Conservation (phyloP, 805 yeast genomes). For the Pachysolen tannophilus region DNA sequence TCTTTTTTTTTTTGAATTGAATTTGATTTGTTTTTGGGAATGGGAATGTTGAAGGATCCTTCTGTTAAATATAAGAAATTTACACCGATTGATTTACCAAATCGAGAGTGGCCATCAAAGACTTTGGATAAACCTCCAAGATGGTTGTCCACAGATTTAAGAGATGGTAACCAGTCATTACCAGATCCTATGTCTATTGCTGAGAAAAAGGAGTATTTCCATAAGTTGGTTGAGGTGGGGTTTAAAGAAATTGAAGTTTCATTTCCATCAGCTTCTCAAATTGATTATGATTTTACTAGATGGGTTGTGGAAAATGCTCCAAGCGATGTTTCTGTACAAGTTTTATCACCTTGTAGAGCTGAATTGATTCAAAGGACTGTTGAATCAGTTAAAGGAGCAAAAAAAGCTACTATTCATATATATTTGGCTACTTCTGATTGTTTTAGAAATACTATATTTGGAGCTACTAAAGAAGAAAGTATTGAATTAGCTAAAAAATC, state of each 20-base stretch:
- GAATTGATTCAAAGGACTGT: slow-evolving; percentile 65
- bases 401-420: slow-evolving; percentile 66
- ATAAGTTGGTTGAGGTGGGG: slow-evolving; percentile 62
- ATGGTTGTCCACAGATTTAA: slow-evolving; percentile 76
- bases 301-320: slow-evolving; percentile 70
- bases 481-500: slow-evolving; percentile 54
- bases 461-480: slow-evolving; percentile 51
- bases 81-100: slow-evolving; percentile 44
- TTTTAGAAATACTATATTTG: slow-evolving; percentile 66
- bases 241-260: slow-evolving; percentile 81
- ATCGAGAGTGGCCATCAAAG: slow-evolving; percentile 65
- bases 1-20: slow-evolving; percentile 1
- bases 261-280: slow-evolving; percentile 74
- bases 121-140: slow-evolving; percentile 58
- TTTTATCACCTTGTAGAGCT: slow-evolving; percentile 68
- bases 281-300: slow-evolving; percentile 74
- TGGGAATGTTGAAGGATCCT: slow-evolving; percentile 45
- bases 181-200: slow-evolving; percentile 82
- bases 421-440: slow-evolving; percentile 72
- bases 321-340: slow-evolving; percentile 70
- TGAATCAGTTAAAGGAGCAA: slow-evolving; percentile 67
- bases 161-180: slow-evolving; percentile 80
- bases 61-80: slow-evolving; percentile 54
- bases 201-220: slow-evolving; percentile 67
- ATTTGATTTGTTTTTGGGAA: too few species aligned